Percentiles rank a stretch among this genome's conserved stretches.
Evolutionary conservation across 306 rosid genomes (phyloP).

Genomic region (Vachellia collinsii): DNA sequence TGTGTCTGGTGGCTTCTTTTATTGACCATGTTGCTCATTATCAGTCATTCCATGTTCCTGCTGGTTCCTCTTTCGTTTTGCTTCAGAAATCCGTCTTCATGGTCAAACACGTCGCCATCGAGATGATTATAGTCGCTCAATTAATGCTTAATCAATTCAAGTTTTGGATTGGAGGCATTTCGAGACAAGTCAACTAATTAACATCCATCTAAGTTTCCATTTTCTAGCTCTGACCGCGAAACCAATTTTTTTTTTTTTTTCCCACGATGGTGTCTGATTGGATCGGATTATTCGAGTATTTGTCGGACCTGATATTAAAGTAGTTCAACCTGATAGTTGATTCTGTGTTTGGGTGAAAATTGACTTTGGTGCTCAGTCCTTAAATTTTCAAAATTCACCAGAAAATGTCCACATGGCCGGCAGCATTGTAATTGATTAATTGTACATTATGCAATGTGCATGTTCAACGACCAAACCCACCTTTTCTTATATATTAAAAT

Average conservation of each 20-base stretch:
- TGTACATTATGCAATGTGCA: no score
- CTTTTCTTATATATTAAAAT: background rate
- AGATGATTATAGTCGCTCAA: background rate
- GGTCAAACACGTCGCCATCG: background rate
- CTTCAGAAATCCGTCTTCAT: background rate
- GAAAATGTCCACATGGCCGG: background rate
- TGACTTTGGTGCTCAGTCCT: constrained; percentile 40
- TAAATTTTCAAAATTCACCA: background rate
- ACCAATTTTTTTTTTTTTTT: no score
- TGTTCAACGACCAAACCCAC: background rate
- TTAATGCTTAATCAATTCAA: background rate
- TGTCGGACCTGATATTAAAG: no score
- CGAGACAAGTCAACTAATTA: background rate
- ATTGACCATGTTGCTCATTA: background rate
- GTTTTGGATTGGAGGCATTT: background rate
- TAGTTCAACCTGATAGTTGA: background rate
- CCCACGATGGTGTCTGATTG: no score
- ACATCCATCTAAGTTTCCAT: background rate
- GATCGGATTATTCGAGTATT: no score
- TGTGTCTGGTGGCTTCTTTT: background rate
- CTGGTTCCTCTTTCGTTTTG: background rate
- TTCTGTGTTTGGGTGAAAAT: constrained; percentile 20
- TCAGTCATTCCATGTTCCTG: background rate
- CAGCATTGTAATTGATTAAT: background rate
- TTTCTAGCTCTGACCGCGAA: no score